Base-by-base conservation (phyloP, 2,329 filamentous ascomycete genomes). In the Dactylellina drechsleri region DNA sequence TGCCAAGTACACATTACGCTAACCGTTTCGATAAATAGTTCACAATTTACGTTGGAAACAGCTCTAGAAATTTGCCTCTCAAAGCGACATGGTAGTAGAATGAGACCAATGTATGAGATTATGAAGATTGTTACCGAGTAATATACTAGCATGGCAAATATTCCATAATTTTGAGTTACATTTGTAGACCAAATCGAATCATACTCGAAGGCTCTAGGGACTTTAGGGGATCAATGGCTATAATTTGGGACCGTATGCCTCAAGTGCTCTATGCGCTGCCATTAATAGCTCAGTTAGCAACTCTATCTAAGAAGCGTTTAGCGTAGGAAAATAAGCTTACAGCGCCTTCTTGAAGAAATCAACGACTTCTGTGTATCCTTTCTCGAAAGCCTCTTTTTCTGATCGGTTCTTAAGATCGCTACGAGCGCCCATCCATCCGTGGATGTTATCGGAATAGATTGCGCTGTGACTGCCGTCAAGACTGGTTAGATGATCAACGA, bases 341-440 rank as follows among this genome's bases (percentile, higher is more conserved):
- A 74, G 36, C 1, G 70, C 64, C 20, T 67, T 58, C 36, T 66
- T 67, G 62, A 74, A 74, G 57, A 74, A 74, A 1, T 74, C 70
- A n/a, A 67, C 62, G 3, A 64, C 62, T n/a, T 67, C 28, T 4
- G 26, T 41, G 20, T 74, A 74, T 36, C 70, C 70, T 15, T 67
- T 58, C 43, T 74, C 70, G 45, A 52, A 74, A 5, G 70, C 62
- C 47, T 50, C 31, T n/a, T 20, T 50, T 36, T 74, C 57, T 20
- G 43, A 16, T 41, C 45, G 20, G 23, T 74, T 49, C 31, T 58
- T 74, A 7, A 74, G 62, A 16, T 74, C 54, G 64, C 56, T 52
- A 26, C 70, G 70, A 26, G 70, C 70, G 58, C 70, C 70, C 62
- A 74, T 67, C 70, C 70, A 74, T 26, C 70, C 70, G 23, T 74